Evolutionary conservation across 495 filamentous ascomycete genomes (phyloP).

Genomic region (Copromyces sp.): DNA sequence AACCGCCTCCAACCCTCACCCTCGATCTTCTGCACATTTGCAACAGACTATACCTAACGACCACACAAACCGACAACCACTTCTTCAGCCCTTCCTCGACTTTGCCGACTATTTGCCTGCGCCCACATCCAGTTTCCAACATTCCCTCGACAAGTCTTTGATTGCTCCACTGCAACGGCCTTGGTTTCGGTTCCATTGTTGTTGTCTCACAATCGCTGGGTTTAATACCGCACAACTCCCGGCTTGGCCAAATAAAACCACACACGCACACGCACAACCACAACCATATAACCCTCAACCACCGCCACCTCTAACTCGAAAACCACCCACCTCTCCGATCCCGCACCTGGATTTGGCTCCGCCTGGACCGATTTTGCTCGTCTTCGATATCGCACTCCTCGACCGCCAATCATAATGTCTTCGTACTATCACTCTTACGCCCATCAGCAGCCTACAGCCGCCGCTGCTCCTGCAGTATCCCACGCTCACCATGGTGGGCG

Average conservation of each 20-base stretch:
- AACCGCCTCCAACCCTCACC: slow-evolving; percentile 10
- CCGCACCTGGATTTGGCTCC: slow-evolving; percentile 8
- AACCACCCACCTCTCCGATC: slow-evolving; percentile 15
- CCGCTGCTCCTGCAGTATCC: slow-evolving; percentile 40
- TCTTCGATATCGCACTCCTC: slow-evolving; percentile 6
- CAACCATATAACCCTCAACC: slow-evolving; percentile 10
- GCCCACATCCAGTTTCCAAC: background rate
- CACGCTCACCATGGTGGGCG: slow-evolving; percentile 76
- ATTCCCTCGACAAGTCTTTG: background rate
- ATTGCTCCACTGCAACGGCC: background rate
- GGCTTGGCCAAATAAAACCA: slow-evolving; percentile 12
- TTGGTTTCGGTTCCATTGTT: slow-evolving; percentile 22
- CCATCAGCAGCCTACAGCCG: slow-evolving; percentile 50
- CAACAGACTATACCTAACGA: background rate
- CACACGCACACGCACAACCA: slow-evolving; percentile 8
- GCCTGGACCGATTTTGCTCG: slow-evolving; percentile 3
- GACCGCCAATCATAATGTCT: slow-evolving; percentile 50
- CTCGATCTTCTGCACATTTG: slow-evolving; percentile 1
- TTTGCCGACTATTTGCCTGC: background rate
- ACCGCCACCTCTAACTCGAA: slow-evolving; percentile 11
- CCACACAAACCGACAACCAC: background rate
- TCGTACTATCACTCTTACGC: slow-evolving; percentile 63
- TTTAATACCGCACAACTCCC: slow-evolving; percentile 16
- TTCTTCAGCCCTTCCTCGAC: background rate
- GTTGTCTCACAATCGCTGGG: slow-evolving; percentile 19